phyloP scores from a whole-genome alignment of 139 green algal genomes.

The Limnomonas spitsbergensis region DNA sequence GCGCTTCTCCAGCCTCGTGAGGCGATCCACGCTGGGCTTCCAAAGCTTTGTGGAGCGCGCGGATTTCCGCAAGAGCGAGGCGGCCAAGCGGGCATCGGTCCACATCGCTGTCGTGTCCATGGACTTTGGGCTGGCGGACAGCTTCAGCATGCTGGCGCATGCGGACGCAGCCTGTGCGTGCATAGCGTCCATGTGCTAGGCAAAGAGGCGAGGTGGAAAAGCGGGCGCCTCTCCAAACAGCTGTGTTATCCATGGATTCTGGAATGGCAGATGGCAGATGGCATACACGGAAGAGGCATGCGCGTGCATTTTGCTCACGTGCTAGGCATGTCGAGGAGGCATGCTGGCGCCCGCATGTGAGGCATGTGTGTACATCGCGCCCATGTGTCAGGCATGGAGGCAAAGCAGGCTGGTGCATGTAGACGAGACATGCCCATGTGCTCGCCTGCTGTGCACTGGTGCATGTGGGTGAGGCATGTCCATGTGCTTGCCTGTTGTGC shows the following conservation, averaged over 20 bases:
- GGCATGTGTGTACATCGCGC: background rate
- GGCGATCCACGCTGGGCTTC: slow-evolving; percentile 23
- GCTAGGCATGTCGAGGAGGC: background rate
- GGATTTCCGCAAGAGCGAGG: slow-evolving; percentile 25
- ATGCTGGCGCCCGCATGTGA: background rate
- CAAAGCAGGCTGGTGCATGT: too few relatives aligned
- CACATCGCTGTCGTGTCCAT: slow-evolving; percentile 34
- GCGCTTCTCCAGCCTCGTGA: slow-evolving; percentile 19
- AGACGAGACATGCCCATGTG: too few relatives aligned
- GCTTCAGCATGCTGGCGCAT: slow-evolving; percentile 9
- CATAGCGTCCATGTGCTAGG: background rate
- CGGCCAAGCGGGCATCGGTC: slow-evolving; percentile 29
- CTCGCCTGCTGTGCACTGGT: too few relatives aligned
- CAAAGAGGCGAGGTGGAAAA: too few relatives aligned
- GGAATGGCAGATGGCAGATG: background rate
- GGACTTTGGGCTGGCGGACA: slow-evolving; percentile 14
- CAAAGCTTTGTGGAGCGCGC: slow-evolving; percentile 27
- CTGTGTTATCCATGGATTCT: slow-evolving; percentile 8
- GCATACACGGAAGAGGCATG: background rate
- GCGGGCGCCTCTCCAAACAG: too few relatives aligned
- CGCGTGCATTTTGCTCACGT: background rate
- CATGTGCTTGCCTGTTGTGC: too few relatives aligned
- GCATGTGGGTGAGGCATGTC: too few relatives aligned
- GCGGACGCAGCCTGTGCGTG: background rate
- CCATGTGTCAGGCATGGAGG: too few relatives aligned